Evolutionary conservation across 352 stramenopile species (phyloP), one percentile per base, ranked within the genome.

Genomic region (Globisporangium uncinulatum): DNA sequence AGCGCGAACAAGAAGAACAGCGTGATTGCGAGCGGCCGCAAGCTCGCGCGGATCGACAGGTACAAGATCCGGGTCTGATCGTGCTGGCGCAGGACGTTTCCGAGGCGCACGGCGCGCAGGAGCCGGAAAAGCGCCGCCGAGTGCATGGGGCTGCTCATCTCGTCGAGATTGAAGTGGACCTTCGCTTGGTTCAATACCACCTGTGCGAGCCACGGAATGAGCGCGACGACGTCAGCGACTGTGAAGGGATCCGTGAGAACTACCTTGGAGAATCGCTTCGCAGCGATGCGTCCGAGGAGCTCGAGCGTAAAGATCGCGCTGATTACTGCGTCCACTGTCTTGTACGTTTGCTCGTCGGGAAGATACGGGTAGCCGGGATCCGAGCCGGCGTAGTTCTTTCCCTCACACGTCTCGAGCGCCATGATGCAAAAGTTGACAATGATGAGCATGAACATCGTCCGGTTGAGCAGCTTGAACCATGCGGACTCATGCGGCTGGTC

Each of bases 1-100:
- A 90, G 50, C 19, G 79, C 90, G 41, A 87, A 79, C 1, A 92
- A 65, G 57, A 92, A 92, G 59, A 89, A 92, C 29, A 89, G 58
- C 3, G 73, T 89, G 56, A 88, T 79, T 7, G 63, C 59, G 14
- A 92, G 63, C 17, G 81, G 74, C 4, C 67, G 72, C 15, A 90
- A 59, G 17, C 82, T 89, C 14, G 69, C 66, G 56, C 78, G 79
- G 52, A 86, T 67, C 4, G 79, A 76, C 20, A 70, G 41, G 42
- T 74, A 73, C 19, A 92, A 64, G 13, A 92, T 79, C 56, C 83
- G 76, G 41, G 70, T 76, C 51, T 77, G 70, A 42, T 87, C 79
- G 41, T 80, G 79, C 31, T 82, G 47, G 17, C 76, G 66, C 56
- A 92, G 54, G 8, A 89, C 85, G 21, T 70, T 53, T 2, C 53